phyloP scores from a whole-genome alignment of 805 yeast genomes.

The Saccharomycopsis sp. region DNA sequence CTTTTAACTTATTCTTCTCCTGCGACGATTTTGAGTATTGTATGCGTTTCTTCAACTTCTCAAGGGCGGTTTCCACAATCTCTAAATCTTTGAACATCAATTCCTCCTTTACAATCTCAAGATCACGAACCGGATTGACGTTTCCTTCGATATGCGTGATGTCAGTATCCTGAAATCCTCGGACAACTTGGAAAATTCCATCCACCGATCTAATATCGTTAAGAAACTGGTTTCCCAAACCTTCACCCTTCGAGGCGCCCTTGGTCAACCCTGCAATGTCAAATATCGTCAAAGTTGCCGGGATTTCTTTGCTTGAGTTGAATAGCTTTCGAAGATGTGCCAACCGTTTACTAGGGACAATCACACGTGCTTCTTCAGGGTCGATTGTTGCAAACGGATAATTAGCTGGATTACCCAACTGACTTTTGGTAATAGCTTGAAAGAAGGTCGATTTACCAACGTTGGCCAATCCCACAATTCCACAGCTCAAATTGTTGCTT shows the following conservation, averaged over 20 bases:
- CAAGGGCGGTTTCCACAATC: constrained; percentile 53
- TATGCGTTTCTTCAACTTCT: constrained; percentile 38
- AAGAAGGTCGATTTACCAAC: constrained; percentile 97
- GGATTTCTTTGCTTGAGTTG: constrained; percentile 55
- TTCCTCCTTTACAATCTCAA: constrained; percentile 70
- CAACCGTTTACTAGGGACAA: constrained; percentile 61
- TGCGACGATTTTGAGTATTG: constrained; percentile 36
- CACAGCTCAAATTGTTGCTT: constrained; percentile 28
- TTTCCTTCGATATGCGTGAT: constrained; percentile 68
- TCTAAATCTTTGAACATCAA: constrained; percentile 73
- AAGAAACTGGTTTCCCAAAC: constrained; percentile 74
- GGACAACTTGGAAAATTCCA: constrained; percentile 72
- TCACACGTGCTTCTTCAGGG: constrained; percentile 87
- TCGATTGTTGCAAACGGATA: constrained; percentile 98
- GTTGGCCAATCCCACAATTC: constrained; percentile 74
- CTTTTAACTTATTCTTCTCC: constrained; percentile 42
- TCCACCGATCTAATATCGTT: constrained; percentile 75
- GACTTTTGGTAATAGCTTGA: constrained; percentile 92
- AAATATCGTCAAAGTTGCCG: constrained; percentile 62
- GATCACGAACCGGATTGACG: constrained; percentile 70
- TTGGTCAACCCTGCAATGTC: constrained; percentile 81
- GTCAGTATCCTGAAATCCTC: constrained; percentile 70
- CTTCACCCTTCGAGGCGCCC: constrained; percentile 81
- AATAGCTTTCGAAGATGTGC: constrained; percentile 49
- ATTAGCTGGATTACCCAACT: constrained; percentile 94